Conservation (phyloP, 441 rosid genomes). For the Bruguiera hainesii region DNA sequence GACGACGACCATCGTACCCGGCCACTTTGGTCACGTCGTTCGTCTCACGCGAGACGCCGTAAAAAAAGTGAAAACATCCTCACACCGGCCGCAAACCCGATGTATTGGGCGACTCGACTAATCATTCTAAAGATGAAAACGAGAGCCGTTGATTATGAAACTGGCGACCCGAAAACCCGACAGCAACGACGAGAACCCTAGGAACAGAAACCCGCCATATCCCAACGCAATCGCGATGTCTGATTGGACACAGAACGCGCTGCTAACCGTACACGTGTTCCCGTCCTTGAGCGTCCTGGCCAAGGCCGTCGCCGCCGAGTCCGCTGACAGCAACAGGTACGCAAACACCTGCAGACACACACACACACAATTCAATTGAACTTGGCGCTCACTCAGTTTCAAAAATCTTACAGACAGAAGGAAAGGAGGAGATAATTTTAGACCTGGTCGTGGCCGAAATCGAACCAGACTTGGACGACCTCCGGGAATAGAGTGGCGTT, state of each 20-base stretch:
- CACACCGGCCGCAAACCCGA: no score
- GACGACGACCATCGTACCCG: no score
- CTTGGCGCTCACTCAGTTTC: no score
- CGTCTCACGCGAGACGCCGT: no score
- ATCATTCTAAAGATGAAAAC: constrained; percentile 48
- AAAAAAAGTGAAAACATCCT: no score
- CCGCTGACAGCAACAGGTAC: constrained; percentile 74
- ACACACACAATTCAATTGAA: not conserved
- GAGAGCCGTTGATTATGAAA: constrained; percentile 82
- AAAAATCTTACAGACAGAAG: not conserved
- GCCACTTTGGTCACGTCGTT: no score
- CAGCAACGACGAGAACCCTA: constrained; percentile 64
- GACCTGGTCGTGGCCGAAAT: constrained; percentile 94
- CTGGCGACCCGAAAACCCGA: constrained; percentile 90
- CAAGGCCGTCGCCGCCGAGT: constrained; percentile 68
- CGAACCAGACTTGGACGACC: constrained; percentile 87
- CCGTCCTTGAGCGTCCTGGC: constrained; percentile 57
- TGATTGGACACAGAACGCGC: constrained; percentile 74
- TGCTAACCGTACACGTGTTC: constrained; percentile 46
- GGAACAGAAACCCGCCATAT: constrained; percentile 70
- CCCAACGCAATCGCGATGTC: constrained; percentile 74
- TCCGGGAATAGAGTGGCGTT: constrained; percentile 75
- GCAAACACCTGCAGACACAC: constrained; percentile 57
- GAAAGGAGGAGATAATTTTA: not conserved
- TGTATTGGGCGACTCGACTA: not conserved